Evolutionary conservation across 148 eudicot genomes (phyloP).

Genomic region (Dysphania ambrosioides): DNA sequence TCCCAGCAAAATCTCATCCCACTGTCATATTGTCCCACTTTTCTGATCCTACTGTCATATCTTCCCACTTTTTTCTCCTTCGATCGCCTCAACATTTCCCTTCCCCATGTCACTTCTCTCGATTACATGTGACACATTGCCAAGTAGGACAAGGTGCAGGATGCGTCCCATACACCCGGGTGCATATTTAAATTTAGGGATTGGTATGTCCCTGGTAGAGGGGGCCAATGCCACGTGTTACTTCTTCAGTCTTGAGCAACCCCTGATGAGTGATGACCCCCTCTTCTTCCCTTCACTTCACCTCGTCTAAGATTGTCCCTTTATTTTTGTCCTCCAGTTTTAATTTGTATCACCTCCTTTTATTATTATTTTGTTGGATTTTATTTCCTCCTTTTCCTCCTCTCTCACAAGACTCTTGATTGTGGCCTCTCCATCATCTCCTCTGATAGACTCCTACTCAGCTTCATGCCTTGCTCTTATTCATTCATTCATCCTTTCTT

Average conservation of each 20-base stretch:
- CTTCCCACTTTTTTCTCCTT: too few relatives aligned
- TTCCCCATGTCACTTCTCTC: too few relatives aligned
- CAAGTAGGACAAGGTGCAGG: too few relatives aligned
- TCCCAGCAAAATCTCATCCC: too few relatives aligned
- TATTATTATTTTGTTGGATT: neutral
- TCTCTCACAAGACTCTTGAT: conserved; percentile 16
- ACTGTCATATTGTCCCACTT: too few relatives aligned
- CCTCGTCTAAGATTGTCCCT: neutral
- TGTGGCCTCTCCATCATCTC: conserved; percentile 6
- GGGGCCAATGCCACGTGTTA: conserved; percentile 24
- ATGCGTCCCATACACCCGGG: too few relatives aligned
- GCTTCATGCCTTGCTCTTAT: conserved; percentile 21
- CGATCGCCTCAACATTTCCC: too few relatives aligned
- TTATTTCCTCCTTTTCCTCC: neutral
- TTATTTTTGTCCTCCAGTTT: neutral
- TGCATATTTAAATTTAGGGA: neutral
- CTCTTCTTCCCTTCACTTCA: neutral
- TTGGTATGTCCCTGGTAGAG: conserved; percentile 20
- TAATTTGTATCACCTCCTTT: too few relatives aligned
- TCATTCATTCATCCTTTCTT: conserved; percentile 21
- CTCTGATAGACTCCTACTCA: neutral
- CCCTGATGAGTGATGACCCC: neutral
- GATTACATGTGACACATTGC: too few relatives aligned
- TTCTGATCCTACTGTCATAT: too few relatives aligned
- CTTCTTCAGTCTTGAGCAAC: neutral